Evolutionary conservation across 2,329 filamentous ascomycete genomes (phyloP), one percentile per base, ranked within the genome.

Genomic region (Mycosphaerella arachidis): DNA sequence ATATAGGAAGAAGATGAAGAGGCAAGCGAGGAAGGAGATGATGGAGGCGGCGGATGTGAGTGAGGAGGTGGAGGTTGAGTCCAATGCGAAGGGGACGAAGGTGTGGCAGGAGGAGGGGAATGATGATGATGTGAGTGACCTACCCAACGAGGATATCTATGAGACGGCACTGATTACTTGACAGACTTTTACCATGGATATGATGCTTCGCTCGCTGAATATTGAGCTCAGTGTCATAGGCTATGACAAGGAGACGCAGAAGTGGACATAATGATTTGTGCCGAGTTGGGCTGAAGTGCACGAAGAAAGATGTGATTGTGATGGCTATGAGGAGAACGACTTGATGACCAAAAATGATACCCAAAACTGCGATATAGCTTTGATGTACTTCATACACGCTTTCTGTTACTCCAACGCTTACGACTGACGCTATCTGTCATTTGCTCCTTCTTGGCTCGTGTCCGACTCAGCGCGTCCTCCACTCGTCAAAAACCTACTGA

Each of bases 191-290:
- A 88, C 85, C 12, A 87, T 90, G 81, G 84, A 82, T 52, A 84
- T 84, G 80, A 89, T 89, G 86, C 78, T 90, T 16, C 81, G 81
- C 64, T 84, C 81, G 31, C 75, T 89, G 60, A 86, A 87, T 67
- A 82, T 89, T 58, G 84, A 88, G 57, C 73, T 84, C 4, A 75
- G 80, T 53, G 69, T 83, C n/a, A 86, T 90, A 64, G 86, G 86
- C 5, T 89, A 83, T 70, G 84, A 87, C 71, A 78, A 79, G 59
- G 72, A 76, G 12, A 72, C 75, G 56, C 82, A 87, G 70, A 76
- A 77, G 69, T 89, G 86, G 86, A 78, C 79, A 60, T 84, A 72
- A 81, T 31, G n/a, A 33, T 12, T 33, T 18, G 13, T 5, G 10
- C n/a, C 27, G 4, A 13, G 16, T 40, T 8, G 20, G 20, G 6